phyloP scores from a whole-genome alignment of 176 grass and related monocot genomes.

The Oryza meyeriana region DNA sequence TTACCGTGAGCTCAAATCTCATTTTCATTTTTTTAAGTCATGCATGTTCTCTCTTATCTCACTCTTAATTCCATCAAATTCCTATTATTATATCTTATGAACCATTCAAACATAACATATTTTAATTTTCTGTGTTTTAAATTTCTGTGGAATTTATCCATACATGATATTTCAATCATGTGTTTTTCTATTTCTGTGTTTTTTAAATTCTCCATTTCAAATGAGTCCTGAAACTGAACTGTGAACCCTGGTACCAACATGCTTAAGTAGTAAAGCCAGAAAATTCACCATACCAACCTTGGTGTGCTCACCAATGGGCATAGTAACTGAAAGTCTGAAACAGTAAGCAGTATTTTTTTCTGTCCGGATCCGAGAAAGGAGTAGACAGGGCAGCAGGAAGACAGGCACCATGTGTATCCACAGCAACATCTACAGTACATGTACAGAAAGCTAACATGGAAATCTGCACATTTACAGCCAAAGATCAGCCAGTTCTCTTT shows the following conservation, averaged over 20 bases:
- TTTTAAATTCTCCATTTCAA: no score
- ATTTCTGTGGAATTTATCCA: no score
- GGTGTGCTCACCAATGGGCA: background rate
- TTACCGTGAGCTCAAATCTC: no score
- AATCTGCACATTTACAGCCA: slow-evolving; percentile 18
- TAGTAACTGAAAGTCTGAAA: background rate
- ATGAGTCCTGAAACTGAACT: no score
- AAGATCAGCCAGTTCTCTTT: background rate
- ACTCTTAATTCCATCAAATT: no score
- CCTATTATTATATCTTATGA: no score
- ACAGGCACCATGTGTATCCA: background rate
- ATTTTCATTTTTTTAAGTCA: no score
- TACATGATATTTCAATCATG: no score
- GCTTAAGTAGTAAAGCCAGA: background rate
- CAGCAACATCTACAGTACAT: background rate
- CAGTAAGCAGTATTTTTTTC: background rate
- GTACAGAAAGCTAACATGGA: slow-evolving; percentile 6
- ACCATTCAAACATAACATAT: no score
- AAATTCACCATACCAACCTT: background rate
- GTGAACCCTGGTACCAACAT: background rate
- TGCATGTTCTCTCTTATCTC: no score
- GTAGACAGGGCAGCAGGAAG: background rate
- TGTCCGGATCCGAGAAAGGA: background rate
- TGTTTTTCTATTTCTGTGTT: no score
- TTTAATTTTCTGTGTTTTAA: no score